phyloP scores from a whole-genome alignment of 768 basidiomycete species.

The Aureoboletus auriporus region DNA sequence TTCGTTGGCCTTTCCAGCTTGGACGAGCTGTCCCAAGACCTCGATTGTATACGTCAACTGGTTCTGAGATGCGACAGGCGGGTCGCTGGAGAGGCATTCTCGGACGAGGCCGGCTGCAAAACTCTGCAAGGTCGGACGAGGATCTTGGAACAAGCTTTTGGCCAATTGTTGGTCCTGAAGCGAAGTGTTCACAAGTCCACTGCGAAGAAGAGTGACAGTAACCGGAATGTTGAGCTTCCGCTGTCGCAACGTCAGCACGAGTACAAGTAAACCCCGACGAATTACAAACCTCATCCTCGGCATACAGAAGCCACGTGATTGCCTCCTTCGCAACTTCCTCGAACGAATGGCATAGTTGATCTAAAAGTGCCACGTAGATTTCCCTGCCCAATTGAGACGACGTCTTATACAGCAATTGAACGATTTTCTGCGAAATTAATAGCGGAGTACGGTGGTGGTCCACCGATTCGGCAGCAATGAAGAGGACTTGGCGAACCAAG shows the following conservation, averaged over 20 bases:
- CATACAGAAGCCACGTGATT: constrained; percentile 92
- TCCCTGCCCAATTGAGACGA: constrained; percentile 83
- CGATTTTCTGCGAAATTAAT: constrained; percentile 93
- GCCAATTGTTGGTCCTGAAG: constrained; percentile 90
- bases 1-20: constrained; percentile 76
- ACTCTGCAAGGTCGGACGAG: constrained; percentile 69
- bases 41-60: constrained; percentile 83
- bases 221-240: constrained; percentile 96
- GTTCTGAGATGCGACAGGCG: constrained; percentile 72
- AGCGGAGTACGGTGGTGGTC: constrained; percentile 86
- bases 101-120: constrained; percentile 83
- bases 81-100: constrained; percentile 79
- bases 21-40: constrained; percentile 68
- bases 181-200: constrained; percentile 69
- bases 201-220: constrained; percentile 82
- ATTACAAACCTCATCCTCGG: constrained; percentile 84
- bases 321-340: constrained; percentile 96
- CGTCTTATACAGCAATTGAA: constrained; percentile 91
- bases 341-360: constrained; percentile 84
- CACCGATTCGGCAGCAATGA: constrained; percentile 72
- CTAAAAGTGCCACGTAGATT: constrained; percentile 85
- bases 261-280: neutral
- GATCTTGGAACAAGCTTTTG: constrained; percentile 75
- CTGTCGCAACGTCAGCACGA: constrained; percentile 35
- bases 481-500: constrained; percentile 78